A percentile compares a stretch with the other conserved stretches of the same genome.
These are phyloP conservation scores for Themeda triandra DNA, from an alignment of 176 grass and related monocot species.

Conservation along the genomic window DNA sequence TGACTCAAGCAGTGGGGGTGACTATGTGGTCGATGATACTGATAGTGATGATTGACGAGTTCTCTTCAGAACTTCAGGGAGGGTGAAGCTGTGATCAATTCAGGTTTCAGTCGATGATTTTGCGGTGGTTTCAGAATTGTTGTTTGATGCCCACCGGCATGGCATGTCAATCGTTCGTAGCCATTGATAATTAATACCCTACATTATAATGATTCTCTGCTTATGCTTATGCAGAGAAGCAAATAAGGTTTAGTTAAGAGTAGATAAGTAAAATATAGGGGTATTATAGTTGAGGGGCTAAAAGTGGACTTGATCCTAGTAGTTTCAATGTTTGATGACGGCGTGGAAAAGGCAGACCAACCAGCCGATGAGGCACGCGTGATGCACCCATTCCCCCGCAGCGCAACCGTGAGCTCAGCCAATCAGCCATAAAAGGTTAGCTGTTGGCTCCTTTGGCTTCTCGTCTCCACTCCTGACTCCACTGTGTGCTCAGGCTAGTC, in stretches of 20 bases:
- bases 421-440: too few species aligned
- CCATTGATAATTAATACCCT: not conserved
- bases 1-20: conserved; percentile 22
- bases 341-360: too few species aligned
- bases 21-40: not conserved
- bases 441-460: too few species aligned
- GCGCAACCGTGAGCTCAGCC: too few species aligned
- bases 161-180: too few species aligned
- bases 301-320: too few species aligned
- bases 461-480: too few species aligned
- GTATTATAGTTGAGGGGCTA: too few species aligned
- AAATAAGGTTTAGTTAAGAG: not conserved
- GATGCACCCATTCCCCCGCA: too few species aligned
- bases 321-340: too few species aligned
- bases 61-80: not conserved
- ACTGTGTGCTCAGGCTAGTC: too few species aligned
- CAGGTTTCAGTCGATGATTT: not conserved
- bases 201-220: not conserved
- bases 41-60: conserved; percentile 18
- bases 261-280: not conserved
- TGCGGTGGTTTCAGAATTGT: not conserved
- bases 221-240: not conserved
- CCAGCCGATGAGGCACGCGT: too few species aligned
- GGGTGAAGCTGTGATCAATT: not conserved
- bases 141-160: not conserved